Evolutionary conservation across 768 basidiomycete genomes (phyloP).

Genomic region (Boletus fagicola): DNA sequence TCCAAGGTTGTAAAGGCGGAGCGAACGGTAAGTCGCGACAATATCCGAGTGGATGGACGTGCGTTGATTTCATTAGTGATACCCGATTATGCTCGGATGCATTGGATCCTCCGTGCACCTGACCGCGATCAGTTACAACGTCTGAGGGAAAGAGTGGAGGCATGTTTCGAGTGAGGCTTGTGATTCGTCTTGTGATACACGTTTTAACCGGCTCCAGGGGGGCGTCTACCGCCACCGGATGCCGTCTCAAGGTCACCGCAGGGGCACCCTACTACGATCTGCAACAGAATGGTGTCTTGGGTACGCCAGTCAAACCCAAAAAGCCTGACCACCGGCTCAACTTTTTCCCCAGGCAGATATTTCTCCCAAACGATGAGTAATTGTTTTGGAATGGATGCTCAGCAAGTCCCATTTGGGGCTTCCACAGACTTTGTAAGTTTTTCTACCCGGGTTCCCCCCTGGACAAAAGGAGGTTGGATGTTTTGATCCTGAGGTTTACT

Average conservation of each 20-base stretch:
- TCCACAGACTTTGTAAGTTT: slow-evolving; percentile 77
- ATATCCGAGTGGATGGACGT: neutral
- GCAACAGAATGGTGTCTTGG: slow-evolving; percentile 55
- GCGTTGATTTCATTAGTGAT: slow-evolving; percentile 51
- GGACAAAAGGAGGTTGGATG: neutral
- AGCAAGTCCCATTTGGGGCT: slow-evolving; percentile 44
- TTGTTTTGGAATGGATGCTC: slow-evolving; percentile 43
- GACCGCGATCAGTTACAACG: slow-evolving; percentile 52
- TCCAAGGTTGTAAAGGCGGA: slow-evolving; percentile 65
- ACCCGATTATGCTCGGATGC: slow-evolving; percentile 77
- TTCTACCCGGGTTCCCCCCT: neutral
- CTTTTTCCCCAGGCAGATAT: slow-evolving; percentile 44
- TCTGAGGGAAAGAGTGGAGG: slow-evolving; percentile 57
- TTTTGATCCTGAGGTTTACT: neutral
- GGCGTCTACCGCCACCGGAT: slow-evolving; percentile 62
- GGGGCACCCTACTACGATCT: slow-evolving; percentile 52
- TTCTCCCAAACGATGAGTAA: slow-evolving; percentile 47
- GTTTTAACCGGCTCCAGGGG: slow-evolving; percentile 44
- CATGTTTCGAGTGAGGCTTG: slow-evolving; percentile 65
- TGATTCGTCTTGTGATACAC: neutral
- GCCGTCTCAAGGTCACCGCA: slow-evolving; percentile 45
- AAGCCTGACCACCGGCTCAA: slow-evolving; percentile 2
- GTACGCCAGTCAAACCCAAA: slow-evolving; percentile 32
- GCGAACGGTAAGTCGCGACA: slow-evolving; percentile 55
- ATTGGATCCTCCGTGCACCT: slow-evolving; percentile 70